Evolutionary conservation across 2,329 filamentous ascomycete genomes (phyloP).

Genomic region (Cryphonectria parasitica): DNA sequence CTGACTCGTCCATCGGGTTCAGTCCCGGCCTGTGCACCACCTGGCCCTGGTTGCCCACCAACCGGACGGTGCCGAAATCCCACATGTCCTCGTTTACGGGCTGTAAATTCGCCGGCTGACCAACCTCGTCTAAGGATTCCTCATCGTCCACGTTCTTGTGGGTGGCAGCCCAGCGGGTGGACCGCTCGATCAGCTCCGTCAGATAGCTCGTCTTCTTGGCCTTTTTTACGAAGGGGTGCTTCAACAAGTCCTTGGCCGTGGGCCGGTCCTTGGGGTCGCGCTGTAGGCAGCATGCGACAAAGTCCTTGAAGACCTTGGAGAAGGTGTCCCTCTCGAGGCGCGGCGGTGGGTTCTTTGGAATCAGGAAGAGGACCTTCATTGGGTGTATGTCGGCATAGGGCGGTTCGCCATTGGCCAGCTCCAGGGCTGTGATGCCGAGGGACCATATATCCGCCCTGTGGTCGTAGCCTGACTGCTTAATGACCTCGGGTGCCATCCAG

Average conservation of each 20-base stretch:
- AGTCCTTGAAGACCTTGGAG: conserved; percentile 82
- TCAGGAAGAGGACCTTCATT: conserved; percentile 97
- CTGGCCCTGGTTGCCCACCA: conserved; percentile 69
- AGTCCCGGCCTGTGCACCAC: conserved; percentile 61
- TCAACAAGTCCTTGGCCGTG: conserved; percentile 82
- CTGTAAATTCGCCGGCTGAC: conserved; percentile 54
- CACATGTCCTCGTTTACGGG: conserved; percentile 82
- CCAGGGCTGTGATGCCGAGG: conserved; percentile 89
- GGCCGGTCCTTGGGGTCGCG: conserved; percentile 89
- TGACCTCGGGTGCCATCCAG: conserved; percentile 99
- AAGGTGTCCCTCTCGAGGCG: conserved; percentile 75
- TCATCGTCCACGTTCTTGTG: conserved; percentile 74
- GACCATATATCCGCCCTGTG: conserved; percentile 99
- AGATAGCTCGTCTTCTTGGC: conserved; percentile 97
- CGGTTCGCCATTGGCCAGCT: conserved; percentile 88
- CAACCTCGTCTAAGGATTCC: conserved; percentile 60
- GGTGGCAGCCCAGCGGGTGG: conserved; percentile 83
- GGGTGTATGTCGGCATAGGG: conserved; percentile 96
- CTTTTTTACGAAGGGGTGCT: conserved; percentile 85
- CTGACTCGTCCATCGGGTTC: conserved; percentile 77
- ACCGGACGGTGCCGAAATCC: conserved; percentile 96
- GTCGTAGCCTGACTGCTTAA: conserved; percentile 97
- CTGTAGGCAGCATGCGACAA: conserved; percentile 80
- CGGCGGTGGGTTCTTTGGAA: conserved; percentile 91
- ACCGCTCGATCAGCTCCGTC: conserved; percentile 91